Conservation (phyloP, 495 filamentous ascomycete genomes). For the Aspergillus asperescens region DNA sequence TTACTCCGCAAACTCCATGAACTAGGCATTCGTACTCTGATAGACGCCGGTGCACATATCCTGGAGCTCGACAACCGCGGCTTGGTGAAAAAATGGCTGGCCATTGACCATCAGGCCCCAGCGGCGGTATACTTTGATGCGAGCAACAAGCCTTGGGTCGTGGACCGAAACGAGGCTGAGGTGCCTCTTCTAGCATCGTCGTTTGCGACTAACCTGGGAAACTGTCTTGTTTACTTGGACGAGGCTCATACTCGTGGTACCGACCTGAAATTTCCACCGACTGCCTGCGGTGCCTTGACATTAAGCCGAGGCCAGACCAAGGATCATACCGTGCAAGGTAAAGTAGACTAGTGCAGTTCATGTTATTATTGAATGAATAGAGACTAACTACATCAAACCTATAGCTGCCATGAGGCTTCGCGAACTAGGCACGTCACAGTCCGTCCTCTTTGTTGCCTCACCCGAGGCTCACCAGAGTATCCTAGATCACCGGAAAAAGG, state of each 20-base stretch:
- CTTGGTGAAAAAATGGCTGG: constrained; percentile 46
- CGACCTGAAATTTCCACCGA: constrained; percentile 57
- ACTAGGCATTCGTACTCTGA: constrained; percentile 48
- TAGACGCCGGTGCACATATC: constrained; percentile 68
- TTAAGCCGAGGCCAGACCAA: constrained; percentile 61
- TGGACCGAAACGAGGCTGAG: constrained; percentile 35
- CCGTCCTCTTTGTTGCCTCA: constrained; percentile 49
- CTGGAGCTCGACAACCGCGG: constrained; percentile 54
- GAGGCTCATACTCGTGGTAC: constrained; percentile 72
- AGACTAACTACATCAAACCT: no score
- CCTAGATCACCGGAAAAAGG: background rate
- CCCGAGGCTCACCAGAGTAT: constrained; percentile 34
- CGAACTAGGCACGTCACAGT: constrained; percentile 52
- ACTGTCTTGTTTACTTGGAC: constrained; percentile 66
- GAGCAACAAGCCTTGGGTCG: constrained; percentile 39
- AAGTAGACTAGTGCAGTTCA: constrained; percentile 1
- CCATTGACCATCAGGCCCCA: constrained; percentile 31
- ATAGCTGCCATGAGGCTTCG: constrained; percentile 58
- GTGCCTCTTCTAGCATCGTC: constrained; percentile 53
- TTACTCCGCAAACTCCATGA: constrained; percentile 40
- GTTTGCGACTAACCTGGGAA: constrained; percentile 50
- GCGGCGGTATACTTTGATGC: constrained; percentile 54
- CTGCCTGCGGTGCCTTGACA: constrained; percentile 62
- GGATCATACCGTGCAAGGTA: constrained; percentile 69
- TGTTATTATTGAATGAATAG: no score